Evolutionary conservation across 441 rosid species (phyloP).

Genomic region (Jatropha podagrica): DNA sequence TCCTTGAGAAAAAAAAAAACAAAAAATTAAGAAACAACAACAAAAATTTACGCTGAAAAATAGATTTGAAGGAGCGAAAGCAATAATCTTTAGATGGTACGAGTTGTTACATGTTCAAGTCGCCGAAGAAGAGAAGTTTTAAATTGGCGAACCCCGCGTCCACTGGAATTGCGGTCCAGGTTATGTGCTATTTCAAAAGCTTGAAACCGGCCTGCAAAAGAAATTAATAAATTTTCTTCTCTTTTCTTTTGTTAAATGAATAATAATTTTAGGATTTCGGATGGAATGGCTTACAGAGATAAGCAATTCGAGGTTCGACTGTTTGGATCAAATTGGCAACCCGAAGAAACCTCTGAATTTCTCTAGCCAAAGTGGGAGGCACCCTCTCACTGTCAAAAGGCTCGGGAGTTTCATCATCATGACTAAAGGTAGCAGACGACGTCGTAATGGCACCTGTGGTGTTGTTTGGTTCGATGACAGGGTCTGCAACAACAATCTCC

Average conservation of each 20-base stretch:
- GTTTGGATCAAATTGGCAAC: constrained; percentile 74
- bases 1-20: constrained; percentile 41
- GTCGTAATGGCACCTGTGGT: constrained; percentile 34
- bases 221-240: background rate
- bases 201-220: constrained; percentile 75
- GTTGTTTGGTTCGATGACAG: constrained; percentile 28
- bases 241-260: background rate
- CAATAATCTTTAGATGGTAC: too few species aligned
- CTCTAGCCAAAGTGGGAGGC: constrained; percentile 71
- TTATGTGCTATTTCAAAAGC: constrained; percentile 82
- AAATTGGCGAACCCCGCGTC: constrained; percentile 89
- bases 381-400: constrained; percentile 90
- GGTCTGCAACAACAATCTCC: constrained; percentile 78
- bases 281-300: constrained; percentile 51
- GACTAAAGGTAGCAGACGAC: constrained; percentile 18
- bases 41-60: constrained; percentile 4
- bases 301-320: constrained; percentile 80
- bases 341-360: constrained; percentile 84
- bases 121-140: constrained; percentile 91
- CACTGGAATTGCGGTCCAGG: constrained; percentile 71
- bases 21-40: constrained; percentile 19
- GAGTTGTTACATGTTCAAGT: constrained; percentile 59
- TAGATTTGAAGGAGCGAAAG: too few species aligned
- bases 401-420: constrained; percentile 31
- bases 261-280: background rate